A percentile compares a stretch with the other conserved stretches of the same genome.
Conservation (phyloP, 495 filamentous ascomycete species). For the Penicillium desertorum region DNA sequence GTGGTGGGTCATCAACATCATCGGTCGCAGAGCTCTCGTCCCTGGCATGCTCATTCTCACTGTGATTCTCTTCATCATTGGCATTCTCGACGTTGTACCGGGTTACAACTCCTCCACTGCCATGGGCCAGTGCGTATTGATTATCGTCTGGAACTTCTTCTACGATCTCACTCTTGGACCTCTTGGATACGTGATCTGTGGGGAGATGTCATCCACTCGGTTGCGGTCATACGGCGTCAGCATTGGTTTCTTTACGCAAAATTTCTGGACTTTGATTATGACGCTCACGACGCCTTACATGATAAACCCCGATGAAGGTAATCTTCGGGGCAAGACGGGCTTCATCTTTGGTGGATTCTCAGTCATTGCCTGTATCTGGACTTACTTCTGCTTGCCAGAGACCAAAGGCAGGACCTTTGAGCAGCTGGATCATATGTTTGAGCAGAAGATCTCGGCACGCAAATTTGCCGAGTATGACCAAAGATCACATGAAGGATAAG, state of each 20-base stretch:
- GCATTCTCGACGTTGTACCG: conserved; percentile 11
- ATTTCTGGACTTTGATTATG: conserved; percentile 9
- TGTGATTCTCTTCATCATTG: conserved; percentile 11
- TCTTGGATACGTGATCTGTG: conserved; percentile 14
- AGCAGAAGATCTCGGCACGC: conserved; percentile 49
- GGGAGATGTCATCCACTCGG: conserved; percentile 13
- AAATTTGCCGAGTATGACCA: conserved; percentile 7
- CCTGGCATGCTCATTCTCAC: conserved; percentile 11
- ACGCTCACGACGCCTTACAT: conserved; percentile 59
- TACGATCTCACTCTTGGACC: conserved; percentile 15
- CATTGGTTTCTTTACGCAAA: conserved; percentile 14
- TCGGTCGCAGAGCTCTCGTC: conserved; percentile 11
- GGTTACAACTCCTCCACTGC: conserved; percentile 12
- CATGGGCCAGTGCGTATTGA: conserved; percentile 13
- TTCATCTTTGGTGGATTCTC: conserved; percentile 65
- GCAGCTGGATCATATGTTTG: conserved; percentile 63
- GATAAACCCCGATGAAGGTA: conserved; percentile 63
- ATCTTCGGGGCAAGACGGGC: conserved; percentile 60
- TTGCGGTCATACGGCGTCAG: conserved; percentile 11
- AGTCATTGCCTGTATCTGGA: conserved; percentile 58
- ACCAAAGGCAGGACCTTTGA: conserved; percentile 60
- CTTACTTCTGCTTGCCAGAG: conserved; percentile 63
- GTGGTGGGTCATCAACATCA: conserved; percentile 13
- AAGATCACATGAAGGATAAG: background rate
- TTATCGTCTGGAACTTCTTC: conserved; percentile 17